phyloP scores from a whole-genome alignment of 306 rosid genomes.

The Pueraria montana region DNA sequence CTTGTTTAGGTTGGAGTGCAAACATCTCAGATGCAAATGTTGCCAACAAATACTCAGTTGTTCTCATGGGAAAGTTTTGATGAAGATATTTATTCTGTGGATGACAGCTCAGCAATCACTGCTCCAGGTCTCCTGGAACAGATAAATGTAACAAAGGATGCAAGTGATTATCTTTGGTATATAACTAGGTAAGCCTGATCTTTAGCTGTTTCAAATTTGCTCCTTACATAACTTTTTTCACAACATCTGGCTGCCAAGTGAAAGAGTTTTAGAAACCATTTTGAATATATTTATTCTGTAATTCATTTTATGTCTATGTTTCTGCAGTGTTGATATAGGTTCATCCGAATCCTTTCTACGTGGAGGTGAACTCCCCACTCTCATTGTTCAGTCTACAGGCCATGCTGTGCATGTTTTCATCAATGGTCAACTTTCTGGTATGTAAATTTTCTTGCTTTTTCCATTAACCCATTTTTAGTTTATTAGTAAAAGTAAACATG shows the following conservation, averaged over 20 bases:
- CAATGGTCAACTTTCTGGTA: slow-evolving; percentile 84
- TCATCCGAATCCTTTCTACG: slow-evolving; percentile 77
- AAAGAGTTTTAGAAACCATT: slow-evolving; percentile 1
- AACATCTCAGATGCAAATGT: slow-evolving; percentile 85
- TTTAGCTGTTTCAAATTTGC: neutral
- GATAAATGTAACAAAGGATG: slow-evolving; percentile 80
- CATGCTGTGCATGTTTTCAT: slow-evolving; percentile 86
- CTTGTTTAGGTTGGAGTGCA: slow-evolving; percentile 82
- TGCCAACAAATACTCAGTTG: slow-evolving; percentile 65
- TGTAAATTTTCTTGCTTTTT: slow-evolving; percentile 31
- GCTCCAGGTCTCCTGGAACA: slow-evolving; percentile 83
- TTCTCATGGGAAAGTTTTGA: slow-evolving; percentile 79
- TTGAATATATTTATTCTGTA: neutral
- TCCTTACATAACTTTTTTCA: neutral
- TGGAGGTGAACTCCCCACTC: slow-evolving; percentile 87
- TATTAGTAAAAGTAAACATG: slow-evolving; percentile 24
- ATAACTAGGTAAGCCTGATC: slow-evolving; percentile 72
- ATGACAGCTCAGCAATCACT: slow-evolving; percentile 68
- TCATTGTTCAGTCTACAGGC: slow-evolving; percentile 78
- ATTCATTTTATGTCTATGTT: slow-evolving; percentile 36
- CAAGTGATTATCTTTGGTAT: slow-evolving; percentile 90
- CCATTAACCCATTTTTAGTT: slow-evolving; percentile 17
- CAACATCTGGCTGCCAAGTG: neutral
- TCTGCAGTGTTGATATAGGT: slow-evolving; percentile 72
- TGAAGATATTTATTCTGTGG: slow-evolving; percentile 70